Percentiles rank a stretch among this genome's conserved stretches.
Evolutionary conservation across 345 rosid genomes (phyloP).

Genomic region (Eucalyptus guilfoylei): DNA sequence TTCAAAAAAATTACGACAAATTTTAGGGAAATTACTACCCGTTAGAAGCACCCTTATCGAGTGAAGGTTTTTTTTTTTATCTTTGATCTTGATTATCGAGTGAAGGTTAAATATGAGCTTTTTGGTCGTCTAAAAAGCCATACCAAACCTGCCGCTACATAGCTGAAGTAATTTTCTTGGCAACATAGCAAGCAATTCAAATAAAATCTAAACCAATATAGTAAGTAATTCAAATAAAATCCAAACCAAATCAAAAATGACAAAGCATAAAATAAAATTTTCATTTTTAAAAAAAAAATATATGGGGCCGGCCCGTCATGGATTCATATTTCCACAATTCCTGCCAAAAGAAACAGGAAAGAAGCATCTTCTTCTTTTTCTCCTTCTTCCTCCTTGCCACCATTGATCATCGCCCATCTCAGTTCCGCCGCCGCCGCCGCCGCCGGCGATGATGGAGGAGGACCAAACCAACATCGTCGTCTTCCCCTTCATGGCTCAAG

Average conservation of each 20-base stretch:
- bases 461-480: constrained; percentile 20
- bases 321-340: not conserved
- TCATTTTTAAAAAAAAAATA: not conserved
- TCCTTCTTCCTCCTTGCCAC: not conserved
- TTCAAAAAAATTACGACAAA: not conserved
- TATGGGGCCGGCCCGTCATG: not conserved
- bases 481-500: constrained; percentile 84
- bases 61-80: too few relatives aligned
- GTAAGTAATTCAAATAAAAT: too few relatives aligned
- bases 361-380: not conserved
- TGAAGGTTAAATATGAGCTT: not conserved
- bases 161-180: not conserved
- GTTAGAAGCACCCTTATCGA: not conserved
- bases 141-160: too few relatives aligned
- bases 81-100: too few relatives aligned
- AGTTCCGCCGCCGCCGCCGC: not conserved
- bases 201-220: not conserved
- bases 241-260: not conserved
- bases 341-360: not conserved
- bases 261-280: not conserved
- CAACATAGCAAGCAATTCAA: not conserved
- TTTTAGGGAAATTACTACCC: not conserved
- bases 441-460: not conserved
- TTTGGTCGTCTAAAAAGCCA: too few relatives aligned
- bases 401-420: not conserved